Base-by-base conservation (phyloP, 2,329 filamentous ascomycete genomes). In the Amauroascus verrucosus region DNA sequence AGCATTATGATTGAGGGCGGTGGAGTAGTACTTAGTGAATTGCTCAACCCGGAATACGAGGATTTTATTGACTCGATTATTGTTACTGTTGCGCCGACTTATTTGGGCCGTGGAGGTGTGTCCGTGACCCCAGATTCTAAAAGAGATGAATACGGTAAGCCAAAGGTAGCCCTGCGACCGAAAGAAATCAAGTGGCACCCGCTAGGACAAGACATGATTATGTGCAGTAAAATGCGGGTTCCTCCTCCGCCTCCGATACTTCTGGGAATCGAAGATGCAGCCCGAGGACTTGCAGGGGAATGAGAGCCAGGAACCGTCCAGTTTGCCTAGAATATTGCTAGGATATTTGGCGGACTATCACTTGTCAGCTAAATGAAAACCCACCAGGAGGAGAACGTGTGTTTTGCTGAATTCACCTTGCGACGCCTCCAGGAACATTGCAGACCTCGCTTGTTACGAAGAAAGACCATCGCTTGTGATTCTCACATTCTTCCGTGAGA, bases 1-100 rank as follows among this genome's bases (percentile, higher is more conserved):
- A 95, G 88, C 64, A 75, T 96, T 54, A 96, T 96, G 91, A 78
- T 97, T 47, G 91, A 97, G 67, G 91, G 91, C 0, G 91, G 91
- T 9, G 90, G 80, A 0, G 74, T 76, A 9, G 82, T 96, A 32
- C 88, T 97, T 65, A 94, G 93, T 65, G 80, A 85, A 35, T 70
- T 97, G 16, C 75, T 97, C n/a, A 74, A 78, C 37, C 75, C 79
- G 1, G 72, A 73, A 26, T 80, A 82, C 61, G 73, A 80, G 14
- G 61, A 66, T n/a, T 71, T 89, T 7, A 75, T 95, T 40, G 79
- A 88, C 64, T 84, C 84, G 1, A 83, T 95, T 47, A 85, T 97
- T 61, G 77, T 96, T 54, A 96, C 91, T 0, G 82, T 96, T 63
- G 89, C 91, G 2, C 91, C 91, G 7, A 88, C 83, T 0, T 97